Evolutionary conservation across 108 stramenopile species (phyloP).

Genomic region (Bacterosira constricta): DNA sequence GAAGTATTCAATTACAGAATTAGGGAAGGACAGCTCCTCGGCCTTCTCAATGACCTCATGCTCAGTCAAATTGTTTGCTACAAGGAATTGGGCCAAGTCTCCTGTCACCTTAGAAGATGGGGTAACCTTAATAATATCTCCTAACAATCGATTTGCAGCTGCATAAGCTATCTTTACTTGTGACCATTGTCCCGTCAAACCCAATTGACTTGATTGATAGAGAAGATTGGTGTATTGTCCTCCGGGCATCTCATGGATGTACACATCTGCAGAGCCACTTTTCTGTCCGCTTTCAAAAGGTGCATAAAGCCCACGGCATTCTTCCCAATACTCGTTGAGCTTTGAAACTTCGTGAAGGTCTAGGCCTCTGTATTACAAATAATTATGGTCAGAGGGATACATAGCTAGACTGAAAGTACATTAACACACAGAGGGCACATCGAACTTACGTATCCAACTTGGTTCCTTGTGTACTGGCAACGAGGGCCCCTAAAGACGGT

Average conservation of each 20-base stretch:
- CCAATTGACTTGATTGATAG: constrained; percentile 92
- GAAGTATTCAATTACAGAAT: constrained; percentile 94
- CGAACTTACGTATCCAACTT: constrained; percentile 71
- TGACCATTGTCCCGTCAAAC: constrained; percentile 91
- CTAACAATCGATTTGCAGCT: constrained; percentile 89
- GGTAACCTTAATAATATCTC: constrained; percentile 98
- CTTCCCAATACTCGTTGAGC: constrained; percentile 96
- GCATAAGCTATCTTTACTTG: constrained; percentile 93
- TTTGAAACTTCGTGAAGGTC: constrained; percentile 60
- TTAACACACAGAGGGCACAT: constrained; percentile 5
- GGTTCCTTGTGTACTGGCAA: constrained; percentile 81
- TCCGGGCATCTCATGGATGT: constrained; percentile 93
- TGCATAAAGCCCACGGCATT: constrained; percentile 90
- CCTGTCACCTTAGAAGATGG: constrained; percentile 96
- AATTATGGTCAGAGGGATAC: no score
- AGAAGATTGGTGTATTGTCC: constrained; percentile 98
- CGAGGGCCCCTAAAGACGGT: constrained; percentile 93
- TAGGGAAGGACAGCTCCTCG: constrained; percentile 89
- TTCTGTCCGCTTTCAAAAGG: constrained; percentile 98
- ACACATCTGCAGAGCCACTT: constrained; percentile 92
- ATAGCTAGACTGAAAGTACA: no score
- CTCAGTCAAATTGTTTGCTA: constrained; percentile 90
- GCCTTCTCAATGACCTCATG: constrained; percentile 89
- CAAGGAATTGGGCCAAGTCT: constrained; percentile 97
- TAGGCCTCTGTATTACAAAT: no score